Base-by-base conservation (phyloP, 2,329 filamentous ascomycete genomes). In the Botryotinia narcissicola region DNA sequence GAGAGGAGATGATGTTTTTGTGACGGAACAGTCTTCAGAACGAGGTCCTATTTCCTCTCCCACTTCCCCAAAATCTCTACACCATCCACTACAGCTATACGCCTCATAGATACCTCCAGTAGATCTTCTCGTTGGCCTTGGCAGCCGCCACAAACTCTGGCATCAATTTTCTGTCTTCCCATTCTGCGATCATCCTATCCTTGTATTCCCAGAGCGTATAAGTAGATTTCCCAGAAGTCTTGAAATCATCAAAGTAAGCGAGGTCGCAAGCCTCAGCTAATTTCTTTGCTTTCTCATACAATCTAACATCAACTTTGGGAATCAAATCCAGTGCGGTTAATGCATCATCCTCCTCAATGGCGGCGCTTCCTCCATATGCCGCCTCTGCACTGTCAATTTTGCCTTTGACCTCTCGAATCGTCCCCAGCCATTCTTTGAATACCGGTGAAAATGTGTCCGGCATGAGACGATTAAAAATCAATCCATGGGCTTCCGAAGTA, bases 1-100 rank as follows among this genome's bases (percentile, higher is more conserved):
- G 6, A 57, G 16, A 7, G 6, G n/a, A 0, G 12, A 32, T 29
- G 18, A 9, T 57, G 7, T 29, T 57, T 6, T 29, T 9, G 51
- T 57, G 51, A 9, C 18, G 16, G 6, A 18, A 57, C 14, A 57
- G 3, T 18, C 8, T 18, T 57, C 6, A 6, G 7, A 29, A 14
- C 51, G 1, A 29, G n/a, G 3, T 18, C n/a, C 3, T 6, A 29
- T 14, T 6, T 3, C 4, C 14, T 18, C 16, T 9, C n/a, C n/a
- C n/a, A 57, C n/a, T 18, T 32, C 51, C 14, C 6, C n/a, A 18
- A 57, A 18, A 57, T 57, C 18, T 18, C n/a, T 29, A 57, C 14
- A 57, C 3, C n/a, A 32, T 9, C 14, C 0, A 29, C 14, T 18
- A 29, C n/a, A 29, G 16, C 51, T 57, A 2, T 7, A 32, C 18